Conservation (phyloP, 306 rosid species). For the Rosa lucieae region DNA sequence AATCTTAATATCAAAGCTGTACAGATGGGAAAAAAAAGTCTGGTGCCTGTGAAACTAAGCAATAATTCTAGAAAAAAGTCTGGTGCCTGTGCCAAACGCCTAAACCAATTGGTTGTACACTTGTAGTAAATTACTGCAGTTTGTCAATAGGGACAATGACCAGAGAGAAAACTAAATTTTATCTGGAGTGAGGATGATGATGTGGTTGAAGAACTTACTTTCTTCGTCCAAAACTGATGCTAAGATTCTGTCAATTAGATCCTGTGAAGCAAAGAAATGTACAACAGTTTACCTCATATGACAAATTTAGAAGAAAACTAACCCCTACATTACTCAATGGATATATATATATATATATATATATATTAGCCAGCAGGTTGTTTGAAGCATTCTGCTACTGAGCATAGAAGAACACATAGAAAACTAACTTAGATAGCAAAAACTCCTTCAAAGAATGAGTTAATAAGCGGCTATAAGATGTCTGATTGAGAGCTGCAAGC, state of each 20-base stretch:
- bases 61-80: not conserved
- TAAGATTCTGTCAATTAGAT: constrained; percentile 77
- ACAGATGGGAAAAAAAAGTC: too few species aligned
- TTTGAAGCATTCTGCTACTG: too few species aligned
- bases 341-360: too few species aligned
- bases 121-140: not conserved
- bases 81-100: not conserved
- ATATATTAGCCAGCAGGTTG: too few species aligned
- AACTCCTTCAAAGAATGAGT: not conserved
- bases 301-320: not conserved
- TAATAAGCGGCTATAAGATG: not conserved
- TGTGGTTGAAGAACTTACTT: constrained; percentile 46
- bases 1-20: too few species aligned
- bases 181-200: not conserved
- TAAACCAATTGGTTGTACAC: constrained; percentile 2
- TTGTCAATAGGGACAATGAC: not conserved
- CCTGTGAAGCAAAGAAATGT: constrained; percentile 53
- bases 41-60: not conserved
- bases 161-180: not conserved
- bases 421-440: not conserved
- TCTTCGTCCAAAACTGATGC: constrained; percentile 68
- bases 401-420: not conserved
- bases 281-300: constrained; percentile 5
- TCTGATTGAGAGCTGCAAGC: not conserved
- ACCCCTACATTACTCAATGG: not conserved